Evolutionary conservation across 2,329 filamentous ascomycete genomes (phyloP), one percentile per base, ranked within the genome.

Genomic region (Aspergillus novofumigatus): DNA sequence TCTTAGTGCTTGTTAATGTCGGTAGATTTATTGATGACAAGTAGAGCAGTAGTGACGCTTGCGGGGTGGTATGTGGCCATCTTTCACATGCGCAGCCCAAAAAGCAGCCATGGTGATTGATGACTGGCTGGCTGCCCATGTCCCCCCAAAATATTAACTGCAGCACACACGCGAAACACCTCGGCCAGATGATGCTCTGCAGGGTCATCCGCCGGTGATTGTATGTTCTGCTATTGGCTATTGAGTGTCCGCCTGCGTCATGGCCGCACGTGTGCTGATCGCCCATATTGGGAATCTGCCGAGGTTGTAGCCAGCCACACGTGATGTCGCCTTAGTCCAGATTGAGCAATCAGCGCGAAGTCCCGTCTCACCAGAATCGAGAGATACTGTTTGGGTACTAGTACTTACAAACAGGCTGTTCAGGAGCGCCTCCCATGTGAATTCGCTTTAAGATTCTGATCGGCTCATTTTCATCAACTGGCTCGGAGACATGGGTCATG

Each of bases 151-250:
- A 14, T 2, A 45, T 23, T 11, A 6, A 25, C 42, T 5, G 23
- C 44, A 47, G 44, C 20, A 26, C 4, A 14, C 44, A 23, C 8
- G 11, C 11, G 44, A 14, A 47, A 44, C n/a, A 44, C 44, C 44
- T 47, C 44, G 44, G 44, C 44, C 44, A 23, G 21, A 47, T 47
- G 21, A 23, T 47, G 44, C 44, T 47, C 21, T 25, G 44, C 44
- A 47, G 44, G 42, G 44, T 47, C 44, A 47, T 23, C 25, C 49
- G 32, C 38, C 53, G 41, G 14, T 38, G 32, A 38, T 45, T 45
- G 20, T 45, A 21, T n/a, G 20, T 47, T 47, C n/a, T 64, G 44
- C 42, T 45, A 66, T 66, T 66, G 64, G 64, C n/a, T 23, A 17
- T 2, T 32, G 17, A 26, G n/a, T 5, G 25, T 42, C 9, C 32